Evolutionary conservation across 2,329 filamentous ascomycete genomes (phyloP).

Genomic region (Aspergillus sergii): DNA sequence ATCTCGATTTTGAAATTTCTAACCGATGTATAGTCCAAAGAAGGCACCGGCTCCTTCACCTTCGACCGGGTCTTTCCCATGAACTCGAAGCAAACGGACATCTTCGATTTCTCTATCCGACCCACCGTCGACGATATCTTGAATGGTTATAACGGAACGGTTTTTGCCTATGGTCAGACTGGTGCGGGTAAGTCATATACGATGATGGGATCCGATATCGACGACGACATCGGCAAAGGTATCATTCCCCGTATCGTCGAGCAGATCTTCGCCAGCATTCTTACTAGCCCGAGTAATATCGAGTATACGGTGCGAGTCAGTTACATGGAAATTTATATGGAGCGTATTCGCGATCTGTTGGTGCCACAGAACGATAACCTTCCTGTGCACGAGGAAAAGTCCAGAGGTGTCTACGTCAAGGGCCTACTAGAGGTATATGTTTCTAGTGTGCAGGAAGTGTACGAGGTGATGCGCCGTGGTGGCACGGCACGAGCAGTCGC

Average conservation of each 20-base stretch:
- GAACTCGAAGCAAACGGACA: constrained; percentile 83
- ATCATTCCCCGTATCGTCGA: constrained; percentile 97
- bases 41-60: constrained; percentile 84
- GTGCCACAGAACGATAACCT: constrained; percentile 94
- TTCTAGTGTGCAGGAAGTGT: constrained; percentile 91
- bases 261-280: constrained; percentile 94
- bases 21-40: constrained; percentile 65
- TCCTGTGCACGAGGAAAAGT: constrained; percentile 97
- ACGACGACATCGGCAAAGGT: constrained; percentile 83
- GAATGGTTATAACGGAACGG: constrained; percentile 98
- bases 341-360: constrained; percentile 91
- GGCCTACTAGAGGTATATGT: constrained; percentile 94
- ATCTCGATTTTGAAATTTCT: constrained; percentile 13
- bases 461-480: constrained; percentile 93
- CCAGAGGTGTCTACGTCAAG: constrained; percentile 93
- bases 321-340: constrained; percentile 99
- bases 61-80: constrained; percentile 98
- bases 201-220: constrained; percentile 97
- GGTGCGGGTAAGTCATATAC: constrained; percentile 98
- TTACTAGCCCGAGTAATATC: constrained; percentile 87
- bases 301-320: constrained; percentile 98
- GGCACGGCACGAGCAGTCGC: constrained; percentile 88
- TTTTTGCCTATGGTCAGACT: constrained; percentile 98
- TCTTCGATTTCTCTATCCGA: constrained; percentile 97
- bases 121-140: constrained; percentile 96